A percentile compares a stretch with the other conserved stretches of the same genome.
Evolutionary conservation across 2,329 filamentous ascomycete genomes (phyloP).

Genomic region (Ascochyta fabae): DNA sequence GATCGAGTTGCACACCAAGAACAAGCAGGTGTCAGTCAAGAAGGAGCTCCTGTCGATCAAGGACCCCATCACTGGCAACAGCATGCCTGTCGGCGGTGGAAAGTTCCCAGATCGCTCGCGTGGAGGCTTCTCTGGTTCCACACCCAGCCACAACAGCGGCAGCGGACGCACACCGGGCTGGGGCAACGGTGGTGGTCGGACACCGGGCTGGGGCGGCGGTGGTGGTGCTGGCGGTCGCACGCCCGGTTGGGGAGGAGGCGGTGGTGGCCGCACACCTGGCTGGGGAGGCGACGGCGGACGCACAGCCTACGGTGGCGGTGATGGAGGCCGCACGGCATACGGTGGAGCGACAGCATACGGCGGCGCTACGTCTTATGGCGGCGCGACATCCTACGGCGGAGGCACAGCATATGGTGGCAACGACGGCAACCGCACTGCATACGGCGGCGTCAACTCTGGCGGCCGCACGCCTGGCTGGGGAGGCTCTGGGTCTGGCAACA

Average conservation of each 20-base stretch:
- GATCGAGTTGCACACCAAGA: slow-evolving; percentile 93
- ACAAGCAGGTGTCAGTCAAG: slow-evolving; percentile 84
- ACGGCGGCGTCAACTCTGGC: slow-evolving; percentile 60
- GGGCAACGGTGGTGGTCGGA: slow-evolving; percentile 34
- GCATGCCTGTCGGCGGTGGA: slow-evolving; percentile 69
- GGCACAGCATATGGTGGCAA: slow-evolving; percentile 44
- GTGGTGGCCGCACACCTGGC: slow-evolving; percentile 53
- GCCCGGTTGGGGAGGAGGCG: slow-evolving; percentile 54
- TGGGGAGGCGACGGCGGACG: slow-evolving; percentile 55
- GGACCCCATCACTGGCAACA: slow-evolving; percentile 77
- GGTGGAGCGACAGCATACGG: slow-evolving; percentile 54
- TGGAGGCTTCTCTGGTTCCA: slow-evolving; percentile 47
- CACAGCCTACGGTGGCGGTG: slow-evolving; percentile 48
- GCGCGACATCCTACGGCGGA: slow-evolving; percentile 74
- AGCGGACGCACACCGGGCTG: slow-evolving; percentile 45
- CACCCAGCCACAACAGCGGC: slow-evolving; percentile 47
- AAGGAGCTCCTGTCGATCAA: slow-evolving; percentile 85
- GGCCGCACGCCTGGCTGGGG: slow-evolving; percentile 62
- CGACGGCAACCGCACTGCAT: slow-evolving; percentile 50
- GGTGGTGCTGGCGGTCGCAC: slow-evolving; percentile 47
- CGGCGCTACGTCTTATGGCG: slow-evolving; percentile 73
- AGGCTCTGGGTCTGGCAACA: slow-evolving; percentile 54
- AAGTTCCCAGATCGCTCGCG: slow-evolving; percentile 46
- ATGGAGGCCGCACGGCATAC: slow-evolving; percentile 49
- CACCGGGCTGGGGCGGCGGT: slow-evolving; percentile 59